phyloP scores from a whole-genome alignment of 192 early-diverging fungal species.

The Umbelopsis sp. region DNA sequence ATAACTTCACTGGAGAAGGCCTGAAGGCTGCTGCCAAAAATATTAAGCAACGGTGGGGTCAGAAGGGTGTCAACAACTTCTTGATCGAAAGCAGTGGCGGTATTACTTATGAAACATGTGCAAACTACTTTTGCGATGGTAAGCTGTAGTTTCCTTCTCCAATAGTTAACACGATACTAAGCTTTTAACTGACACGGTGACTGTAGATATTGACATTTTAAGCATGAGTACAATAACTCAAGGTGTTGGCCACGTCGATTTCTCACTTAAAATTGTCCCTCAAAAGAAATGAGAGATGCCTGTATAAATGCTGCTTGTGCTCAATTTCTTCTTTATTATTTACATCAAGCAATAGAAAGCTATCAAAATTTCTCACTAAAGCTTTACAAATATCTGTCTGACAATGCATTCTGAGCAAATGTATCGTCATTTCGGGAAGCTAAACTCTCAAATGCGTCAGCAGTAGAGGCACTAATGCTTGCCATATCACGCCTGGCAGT shows the following conservation, averaged over 20 bases:
- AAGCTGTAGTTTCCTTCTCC: constrained; percentile 17
- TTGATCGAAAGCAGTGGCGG: constrained; percentile 97
- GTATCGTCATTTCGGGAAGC: constrained; percentile 11
- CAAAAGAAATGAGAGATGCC: background rate
- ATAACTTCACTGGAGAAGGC: constrained; percentile 82
- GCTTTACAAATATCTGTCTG: background rate
- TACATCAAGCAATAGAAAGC: background rate
- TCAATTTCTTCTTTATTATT: background rate
- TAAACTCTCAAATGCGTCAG: constrained; percentile 1
- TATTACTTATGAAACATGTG: constrained; percentile 85
- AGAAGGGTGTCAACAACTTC: constrained; percentile 59
- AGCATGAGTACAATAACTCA: constrained; percentile 93
- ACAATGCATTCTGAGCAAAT: constrained; percentile 2
- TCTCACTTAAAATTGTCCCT: constrained; percentile 85
- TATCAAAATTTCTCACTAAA: background rate
- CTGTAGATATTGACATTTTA: constrained; percentile 71
- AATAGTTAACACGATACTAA: background rate
- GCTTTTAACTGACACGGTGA: background rate
- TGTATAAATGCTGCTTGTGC: background rate
- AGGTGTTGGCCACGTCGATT: constrained; percentile 94
- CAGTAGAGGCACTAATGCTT: background rate
- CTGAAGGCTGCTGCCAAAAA: constrained; percentile 67
- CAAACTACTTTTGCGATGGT: constrained; percentile 79
- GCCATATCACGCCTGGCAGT: constrained; percentile 2
- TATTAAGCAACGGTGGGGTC: constrained; percentile 76